phyloP scores from a whole-genome alignment of 2,329 filamentous ascomycete genomes.

The Talaromyces sp. region DNA sequence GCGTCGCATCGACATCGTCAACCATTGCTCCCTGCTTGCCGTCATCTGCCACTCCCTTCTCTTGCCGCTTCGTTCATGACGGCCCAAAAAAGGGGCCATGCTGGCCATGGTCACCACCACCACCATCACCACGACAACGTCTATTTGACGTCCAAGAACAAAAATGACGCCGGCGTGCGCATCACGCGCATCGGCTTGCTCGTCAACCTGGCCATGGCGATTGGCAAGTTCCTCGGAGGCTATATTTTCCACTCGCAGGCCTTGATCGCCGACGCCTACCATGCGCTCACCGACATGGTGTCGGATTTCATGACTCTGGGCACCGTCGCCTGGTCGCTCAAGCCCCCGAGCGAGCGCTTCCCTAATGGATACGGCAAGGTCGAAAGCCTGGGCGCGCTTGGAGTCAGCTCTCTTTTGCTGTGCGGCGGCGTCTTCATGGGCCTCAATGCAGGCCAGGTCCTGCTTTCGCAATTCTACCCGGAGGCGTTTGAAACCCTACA shows the following conservation, averaged over 20 bases:
- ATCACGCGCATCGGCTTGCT: conserved; percentile 86
- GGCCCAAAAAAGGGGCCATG: conserved; percentile 46
- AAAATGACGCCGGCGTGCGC: conserved; percentile 86
- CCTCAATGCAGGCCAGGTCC: conserved; percentile 64
- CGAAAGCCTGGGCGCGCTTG: conserved; percentile 90
- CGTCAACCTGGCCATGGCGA: conserved; percentile 89
- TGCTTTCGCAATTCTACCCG: conserved; percentile 69
- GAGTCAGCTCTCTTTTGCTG: conserved; percentile 86
- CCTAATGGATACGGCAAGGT: conserved; percentile 94
- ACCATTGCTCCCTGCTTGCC: conserved; percentile 3
- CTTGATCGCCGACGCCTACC: conserved; percentile 89
- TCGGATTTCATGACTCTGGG: conserved; percentile 91
- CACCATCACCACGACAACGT: conserved; percentile 79
- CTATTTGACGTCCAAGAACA: conserved; percentile 75
- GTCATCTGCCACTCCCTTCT: conserved; percentile 16
- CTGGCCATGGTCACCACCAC: conserved; percentile 54
- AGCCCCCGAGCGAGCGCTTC: conserved; percentile 75
- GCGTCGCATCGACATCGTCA: not conserved
- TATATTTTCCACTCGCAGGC: conserved; percentile 94
- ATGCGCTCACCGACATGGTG: conserved; percentile 90
- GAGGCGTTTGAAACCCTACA: conserved; percentile 54
- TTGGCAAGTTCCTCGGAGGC: conserved; percentile 87
- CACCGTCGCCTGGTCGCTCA: conserved; percentile 89
- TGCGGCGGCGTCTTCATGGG: conserved; percentile 91
- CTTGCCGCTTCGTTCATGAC: conserved; percentile 15